Evolutionary conservation across 1,284 basidiomycete species (phyloP), one percentile per base, ranked within the genome.

Genomic region (Salmacisia buchloeana): DNA sequence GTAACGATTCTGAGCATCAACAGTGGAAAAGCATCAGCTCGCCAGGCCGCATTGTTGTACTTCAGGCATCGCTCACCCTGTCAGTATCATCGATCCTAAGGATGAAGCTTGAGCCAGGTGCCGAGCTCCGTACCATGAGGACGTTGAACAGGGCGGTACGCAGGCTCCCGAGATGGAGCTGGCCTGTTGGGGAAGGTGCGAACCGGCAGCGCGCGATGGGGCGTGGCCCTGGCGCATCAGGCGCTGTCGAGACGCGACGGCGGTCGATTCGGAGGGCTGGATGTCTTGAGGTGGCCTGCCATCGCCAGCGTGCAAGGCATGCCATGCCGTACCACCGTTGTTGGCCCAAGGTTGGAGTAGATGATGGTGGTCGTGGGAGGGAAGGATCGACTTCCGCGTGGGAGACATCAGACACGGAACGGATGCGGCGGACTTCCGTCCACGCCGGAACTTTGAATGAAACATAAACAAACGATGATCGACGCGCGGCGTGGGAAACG

Each of bases 51-150:
- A 12, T 10, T 1, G 34, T 45, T 5, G 38, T 12, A 33, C 5
- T 10, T 34, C 46, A 27, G 46, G 18, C 3, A 27, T 18, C 27
- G 80, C 85, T 68, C 65, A 91, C 91, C 68, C 85, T 82, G 79
- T 99, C 94, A 0, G 96, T 99, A 80, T 98, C 96, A 80, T 98
- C 94, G 49, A 98, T 88, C 38, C 96, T 84, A 65, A 97, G 82
- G 36, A 97, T 86, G 90, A 91, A 97, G 75, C 88, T 88, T 10
- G 49, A 31, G 13, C 58, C 58, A 1, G 93, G 94, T 1, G 86
- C 86, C 31, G 86, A 83, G 75, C 90, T 91, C 70, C 85, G 85
- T 1, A 93, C 90, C 63, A 89, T 88, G 0, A 97, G 82, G 75
- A 97, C 86, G 78, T 98, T 98, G 82, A 94, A 94, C 2, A 98